Percentiles rank a stretch among this genome's conserved stretches.
phyloP scores from a whole-genome alignment of 31 red algal species.

The Odonthalia washingtoniensis region DNA sequence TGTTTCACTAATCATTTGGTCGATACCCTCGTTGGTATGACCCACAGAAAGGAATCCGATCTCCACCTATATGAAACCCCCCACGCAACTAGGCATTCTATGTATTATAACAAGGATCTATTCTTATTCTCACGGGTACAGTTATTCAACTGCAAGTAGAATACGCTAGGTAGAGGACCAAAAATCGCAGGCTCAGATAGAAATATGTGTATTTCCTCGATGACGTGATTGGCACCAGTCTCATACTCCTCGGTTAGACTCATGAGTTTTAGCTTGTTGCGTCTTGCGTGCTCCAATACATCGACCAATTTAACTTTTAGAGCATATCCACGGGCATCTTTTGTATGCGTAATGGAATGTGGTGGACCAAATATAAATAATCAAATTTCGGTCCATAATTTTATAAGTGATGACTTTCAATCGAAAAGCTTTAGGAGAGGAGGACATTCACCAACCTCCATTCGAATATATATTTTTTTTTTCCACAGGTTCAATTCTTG shows the following conservation, averaged over 20 bases:
- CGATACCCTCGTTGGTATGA: slow-evolving; percentile 37
- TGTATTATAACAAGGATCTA: slow-evolving; percentile 8
- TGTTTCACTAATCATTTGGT: background rate
- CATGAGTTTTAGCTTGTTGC: background rate
- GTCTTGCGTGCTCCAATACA: background rate
- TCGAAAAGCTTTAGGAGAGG: too few relatives aligned
- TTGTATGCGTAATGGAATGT: background rate
- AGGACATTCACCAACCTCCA: too few relatives aligned
- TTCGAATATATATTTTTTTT: too few relatives aligned
- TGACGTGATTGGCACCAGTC: slow-evolving; percentile 32
- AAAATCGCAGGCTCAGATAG: background rate
- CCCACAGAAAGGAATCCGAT: too few relatives aligned
- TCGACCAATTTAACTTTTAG: slow-evolving; percentile 20
- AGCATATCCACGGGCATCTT: background rate
- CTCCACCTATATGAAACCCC: background rate
- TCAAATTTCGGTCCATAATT: too few relatives aligned
- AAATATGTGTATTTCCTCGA: slow-evolving; percentile 8
- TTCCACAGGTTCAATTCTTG: too few relatives aligned
- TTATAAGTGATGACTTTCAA: too few relatives aligned
- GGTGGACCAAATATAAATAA: too few relatives aligned
- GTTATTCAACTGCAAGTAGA: slow-evolving; percentile 31
- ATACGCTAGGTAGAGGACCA: background rate
- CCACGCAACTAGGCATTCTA: slow-evolving; percentile 8
- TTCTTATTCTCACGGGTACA: too few relatives aligned
- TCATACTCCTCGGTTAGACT: background rate